Evolutionary conservation across 2,329 filamentous ascomycete species (phyloP).

Genomic region (Fusarium hainanense): DNA sequence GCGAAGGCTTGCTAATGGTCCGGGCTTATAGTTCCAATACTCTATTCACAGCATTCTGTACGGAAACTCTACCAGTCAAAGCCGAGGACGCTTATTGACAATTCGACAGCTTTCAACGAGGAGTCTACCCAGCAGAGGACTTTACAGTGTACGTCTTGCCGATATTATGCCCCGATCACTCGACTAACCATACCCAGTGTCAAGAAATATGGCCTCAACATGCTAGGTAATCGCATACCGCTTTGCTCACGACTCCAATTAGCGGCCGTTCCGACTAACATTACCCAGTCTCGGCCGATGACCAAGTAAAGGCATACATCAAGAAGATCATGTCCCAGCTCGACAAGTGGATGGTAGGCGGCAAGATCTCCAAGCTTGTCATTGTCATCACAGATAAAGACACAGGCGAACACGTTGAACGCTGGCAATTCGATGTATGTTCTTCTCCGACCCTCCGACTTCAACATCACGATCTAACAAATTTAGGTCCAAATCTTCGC

Average conservation of each 20-base stretch:
- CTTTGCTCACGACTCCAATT: no score
- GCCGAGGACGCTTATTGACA: constrained; percentile 1
- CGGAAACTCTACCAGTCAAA: not conserved
- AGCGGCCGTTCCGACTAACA: constrained; percentile 17
- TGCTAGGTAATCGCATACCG: constrained; percentile 72
- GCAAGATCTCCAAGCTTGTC: constrained; percentile 97
- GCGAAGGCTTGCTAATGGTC: constrained; percentile 30
- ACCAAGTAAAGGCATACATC: constrained; percentile 99
- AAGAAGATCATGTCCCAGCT: constrained; percentile 99
- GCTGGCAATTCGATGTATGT: constrained; percentile 95
- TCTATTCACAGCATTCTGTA: constrained; percentile 97
- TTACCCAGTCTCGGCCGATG: constrained; percentile 82
- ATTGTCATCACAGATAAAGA: constrained; percentile 98
- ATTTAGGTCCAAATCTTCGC: constrained; percentile 30
- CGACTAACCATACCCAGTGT: constrained; percentile 59
- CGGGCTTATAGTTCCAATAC: constrained; percentile 80
- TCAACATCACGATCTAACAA: constrained; percentile 8
- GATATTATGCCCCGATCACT: not conserved
- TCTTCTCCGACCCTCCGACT: not conserved
- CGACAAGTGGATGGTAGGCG: constrained; percentile 96
- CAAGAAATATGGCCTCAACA: constrained; percentile 99
- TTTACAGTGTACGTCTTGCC: constrained; percentile 80
- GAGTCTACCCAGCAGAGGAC: constrained; percentile 92
- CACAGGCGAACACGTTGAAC: constrained; percentile 93
- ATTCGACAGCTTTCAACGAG: constrained; percentile 78